Conservation (phyloP, 1,284 basidiomycete species). For the Boletus subluridellus region DNA sequence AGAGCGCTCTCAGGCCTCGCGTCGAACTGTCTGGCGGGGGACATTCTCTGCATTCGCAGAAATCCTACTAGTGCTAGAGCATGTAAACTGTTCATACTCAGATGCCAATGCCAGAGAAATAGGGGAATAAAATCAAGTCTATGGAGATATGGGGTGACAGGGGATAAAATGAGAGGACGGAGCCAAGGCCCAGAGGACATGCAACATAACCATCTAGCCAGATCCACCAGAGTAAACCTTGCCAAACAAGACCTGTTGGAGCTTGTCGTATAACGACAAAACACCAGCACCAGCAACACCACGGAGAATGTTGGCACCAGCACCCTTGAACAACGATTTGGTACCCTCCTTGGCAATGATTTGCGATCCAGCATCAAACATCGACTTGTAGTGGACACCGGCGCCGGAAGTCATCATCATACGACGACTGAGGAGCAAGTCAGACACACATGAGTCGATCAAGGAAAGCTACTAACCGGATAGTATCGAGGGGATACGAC, state of each 20-base stretch:
- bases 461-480: conserved; percentile 55
- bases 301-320: conserved; percentile 97
- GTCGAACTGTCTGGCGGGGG: background rate
- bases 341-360: conserved; percentile 89
- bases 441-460: conserved; percentile 5
- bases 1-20: background rate
- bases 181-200: conserved; percentile 28
- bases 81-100: conserved; percentile 25
- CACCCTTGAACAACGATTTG: conserved; percentile 91
- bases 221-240: conserved; percentile 88
- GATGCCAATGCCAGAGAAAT: conserved; percentile 18
- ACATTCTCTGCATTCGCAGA: conserved; percentile 20
- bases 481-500: conserved; percentile 93
- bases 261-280: conserved; percentile 89
- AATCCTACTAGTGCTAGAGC: conserved; percentile 26
- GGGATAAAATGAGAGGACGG: conserved; percentile 32
- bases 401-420: conserved; percentile 95
- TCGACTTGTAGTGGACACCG: conserved; percentile 85
- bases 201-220: conserved; percentile 20
- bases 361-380: conserved; percentile 82
- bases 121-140: conserved; percentile 37
- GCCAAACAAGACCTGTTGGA: conserved; percentile 89
- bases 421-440: conserved; percentile 63
- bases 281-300: conserved; percentile 98
- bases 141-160: conserved; percentile 28